Conservation (phyloP, 1,139 yeast genomes). For the Debaryomyces psychrophilus region DNA sequence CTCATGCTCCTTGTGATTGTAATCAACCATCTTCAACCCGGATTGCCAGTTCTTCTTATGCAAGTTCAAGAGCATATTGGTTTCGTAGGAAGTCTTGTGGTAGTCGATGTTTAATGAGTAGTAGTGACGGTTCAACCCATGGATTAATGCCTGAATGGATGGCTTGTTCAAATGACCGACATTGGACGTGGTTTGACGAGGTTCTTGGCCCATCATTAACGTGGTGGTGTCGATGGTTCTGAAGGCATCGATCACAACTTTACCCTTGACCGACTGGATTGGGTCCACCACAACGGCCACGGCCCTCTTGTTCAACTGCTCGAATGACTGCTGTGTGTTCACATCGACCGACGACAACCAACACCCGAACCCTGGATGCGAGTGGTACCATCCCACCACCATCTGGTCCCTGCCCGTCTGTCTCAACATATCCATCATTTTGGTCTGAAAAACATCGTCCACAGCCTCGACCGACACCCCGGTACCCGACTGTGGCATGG, state of each 20-base stretch:
- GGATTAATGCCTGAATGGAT: constrained; percentile 95
- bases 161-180: constrained; percentile 96
- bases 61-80: constrained; percentile 88
- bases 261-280: constrained; percentile 96
- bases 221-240: constrained; percentile 88
- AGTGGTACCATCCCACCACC: constrained; percentile 99
- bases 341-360: constrained; percentile 98
- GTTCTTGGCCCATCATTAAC: constrained; percentile 95
- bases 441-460: constrained; percentile 97
- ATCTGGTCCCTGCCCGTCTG: constrained; percentile 98
- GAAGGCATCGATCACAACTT: constrained; percentile 98
- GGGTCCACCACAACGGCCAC: constrained; percentile 99
- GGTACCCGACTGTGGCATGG: constrained; percentile 99
- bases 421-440: constrained; percentile 99
- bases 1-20: constrained; percentile 73
- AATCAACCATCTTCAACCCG: constrained; percentile 80
- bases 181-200: constrained; percentile 96
- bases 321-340: constrained; percentile 95
- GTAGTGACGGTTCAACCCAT: constrained; percentile 95
- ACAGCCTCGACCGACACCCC: constrained; percentile 99
- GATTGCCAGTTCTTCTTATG: constrained; percentile 98
- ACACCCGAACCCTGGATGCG: constrained; percentile 99
- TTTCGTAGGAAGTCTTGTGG: constrained; percentile 89
- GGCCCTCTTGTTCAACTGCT: constrained; percentile 90
- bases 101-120: constrained; percentile 94